Base-by-base conservation (phyloP, 2,329 filamentous ascomycete species). In the Paraphoma chrysanthemicola region DNA sequence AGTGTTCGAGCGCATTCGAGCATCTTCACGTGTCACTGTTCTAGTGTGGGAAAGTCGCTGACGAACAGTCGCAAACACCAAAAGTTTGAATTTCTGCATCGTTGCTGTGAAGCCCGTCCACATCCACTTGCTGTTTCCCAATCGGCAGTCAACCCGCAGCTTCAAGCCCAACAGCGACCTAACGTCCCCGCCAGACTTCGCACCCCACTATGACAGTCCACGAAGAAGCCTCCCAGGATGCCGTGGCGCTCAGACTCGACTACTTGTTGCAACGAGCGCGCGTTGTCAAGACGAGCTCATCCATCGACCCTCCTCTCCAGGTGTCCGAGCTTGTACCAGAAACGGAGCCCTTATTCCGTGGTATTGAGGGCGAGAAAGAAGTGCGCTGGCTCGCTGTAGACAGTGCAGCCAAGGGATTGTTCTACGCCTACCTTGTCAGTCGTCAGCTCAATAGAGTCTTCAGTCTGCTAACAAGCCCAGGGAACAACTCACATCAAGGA, bases 341-440 rank as follows among this genome's bases (percentile, higher is more conserved):
- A 18, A 61, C 66, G 16, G 70, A 73, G 36, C 53, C 66, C 43
- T 63, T 77, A 14, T 59, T 75, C 38, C 62, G 60, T 2, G 54
- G 63, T n/a, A 53, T 64, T 46, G 58, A 63, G 42, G 68, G 62
- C 31, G 64, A 67, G 56, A 84, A 85, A 44, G 87, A 88, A 63
- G 73, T 76, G 28, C 78, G 79, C 36, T 88, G 87, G 72, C 87
- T 89, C 33, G 84, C 91, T 18, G 86, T 97, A 45, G 95, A 98
- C 77, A 93, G 90, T 16, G 93, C 92, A 10, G 90, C 90, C 48
- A 88, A 92, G 68, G 87, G 90, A 66, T 85, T 90, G 46, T 96
- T 98, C 78, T 92, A 92, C 77, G 82, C 85, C 60, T 81, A 92
- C 59, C 85, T 96, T 74, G 92, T 95, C 79, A 82, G 89, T 64